These are phyloP conservation scores for Carex cristatella DNA, from an alignment of 176 grass and related monocot species.

Conservation along the genomic window DNA sequence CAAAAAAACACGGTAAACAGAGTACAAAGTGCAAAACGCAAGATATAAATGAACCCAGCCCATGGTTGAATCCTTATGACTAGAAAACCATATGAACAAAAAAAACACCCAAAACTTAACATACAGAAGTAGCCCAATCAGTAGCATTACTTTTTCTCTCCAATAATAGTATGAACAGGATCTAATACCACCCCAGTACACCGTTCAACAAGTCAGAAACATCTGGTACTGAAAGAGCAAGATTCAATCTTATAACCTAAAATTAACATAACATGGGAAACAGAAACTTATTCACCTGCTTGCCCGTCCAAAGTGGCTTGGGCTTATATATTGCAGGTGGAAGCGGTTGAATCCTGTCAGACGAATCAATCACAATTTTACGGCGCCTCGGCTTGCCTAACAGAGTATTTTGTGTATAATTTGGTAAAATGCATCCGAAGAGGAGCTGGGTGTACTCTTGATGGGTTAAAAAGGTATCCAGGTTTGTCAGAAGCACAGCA, in stretches of 20 bases:
- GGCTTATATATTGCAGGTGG: slow-evolving; percentile 64
- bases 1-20: background rate
- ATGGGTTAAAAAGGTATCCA: slow-evolving; percentile 66
- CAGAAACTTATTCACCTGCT: slow-evolving; percentile 44
- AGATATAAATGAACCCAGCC: background rate
- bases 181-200: background rate
- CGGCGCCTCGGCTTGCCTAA: slow-evolving; percentile 17
- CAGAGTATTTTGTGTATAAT: slow-evolving; percentile 29
- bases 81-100: background rate
- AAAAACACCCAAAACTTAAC: background rate
- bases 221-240: background rate
- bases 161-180: background rate
- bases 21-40: background rate
- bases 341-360: slow-evolving; percentile 40
- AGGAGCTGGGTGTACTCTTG: slow-evolving; percentile 89
- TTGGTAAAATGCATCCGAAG: slow-evolving; percentile 50
- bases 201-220: background rate
- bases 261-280: background rate
- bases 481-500: slow-evolving; percentile 87
- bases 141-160: background rate
- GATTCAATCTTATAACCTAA: background rate
- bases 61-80: background rate
- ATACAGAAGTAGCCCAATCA: background rate
- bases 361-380: slow-evolving; percentile 46
- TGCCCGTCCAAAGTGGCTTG: slow-evolving; percentile 77